phyloP scores from a whole-genome alignment of 345 rosid genomes.

The Boechera retrofracta region DNA sequence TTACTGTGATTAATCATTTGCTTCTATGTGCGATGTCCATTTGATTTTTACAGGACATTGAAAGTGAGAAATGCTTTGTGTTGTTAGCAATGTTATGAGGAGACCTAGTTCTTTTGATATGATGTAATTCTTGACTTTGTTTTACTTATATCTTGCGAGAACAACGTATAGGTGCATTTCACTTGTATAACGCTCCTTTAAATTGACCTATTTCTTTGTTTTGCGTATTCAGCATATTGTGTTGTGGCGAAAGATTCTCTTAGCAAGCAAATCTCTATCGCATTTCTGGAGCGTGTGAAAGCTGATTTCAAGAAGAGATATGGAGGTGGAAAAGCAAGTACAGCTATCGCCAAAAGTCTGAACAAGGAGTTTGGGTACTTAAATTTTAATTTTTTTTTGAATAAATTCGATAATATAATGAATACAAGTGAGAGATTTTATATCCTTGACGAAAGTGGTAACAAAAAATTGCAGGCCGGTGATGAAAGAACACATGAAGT shows the following conservation, averaged over 20 bases:
- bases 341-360: conserved; percentile 90
- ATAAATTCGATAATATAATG: neutral
- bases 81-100: conserved; percentile 7
- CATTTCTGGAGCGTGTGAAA: conserved; percentile 87
- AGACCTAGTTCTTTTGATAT: neutral
- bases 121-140: neutral
- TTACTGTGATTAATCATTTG: neutral
- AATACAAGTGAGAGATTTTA: neutral
- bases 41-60: neutral
- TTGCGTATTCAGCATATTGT: conserved; percentile 72
- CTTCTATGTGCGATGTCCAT: neutral
- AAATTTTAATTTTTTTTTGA: neutral
- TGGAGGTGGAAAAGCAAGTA: conserved; percentile 95
- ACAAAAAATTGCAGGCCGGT: conserved; percentile 61
- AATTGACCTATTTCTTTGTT: conserved; percentile 31
- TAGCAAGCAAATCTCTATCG: conserved; percentile 91
- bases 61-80: conserved; percentile 8
- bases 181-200: neutral
- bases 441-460: neutral
- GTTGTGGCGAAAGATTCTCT: conserved; percentile 94
- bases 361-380: conserved; percentile 94
- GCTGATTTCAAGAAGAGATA: conserved; percentile 93
- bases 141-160: neutral
- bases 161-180: neutral
- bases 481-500: conserved; percentile 98